Conservation (phyloP, 2,329 filamentous ascomycete species). For the Dothistroma septosporum region DNA sequence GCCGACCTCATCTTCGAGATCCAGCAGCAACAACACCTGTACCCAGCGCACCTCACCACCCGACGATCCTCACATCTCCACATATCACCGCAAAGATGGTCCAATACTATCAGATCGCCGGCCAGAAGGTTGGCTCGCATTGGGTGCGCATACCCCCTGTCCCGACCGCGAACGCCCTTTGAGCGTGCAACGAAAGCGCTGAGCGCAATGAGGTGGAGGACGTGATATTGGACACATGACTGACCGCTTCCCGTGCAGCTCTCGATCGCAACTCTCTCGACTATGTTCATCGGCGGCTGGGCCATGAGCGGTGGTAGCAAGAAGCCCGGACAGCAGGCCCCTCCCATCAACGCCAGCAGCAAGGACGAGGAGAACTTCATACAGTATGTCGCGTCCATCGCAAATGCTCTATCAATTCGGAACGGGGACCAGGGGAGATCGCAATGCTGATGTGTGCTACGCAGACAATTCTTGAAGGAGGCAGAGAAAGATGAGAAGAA, state of each 20-base stretch:
- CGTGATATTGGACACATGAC: neutral
- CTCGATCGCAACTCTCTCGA: conserved; percentile 55
- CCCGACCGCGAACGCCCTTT: conserved; percentile 3
- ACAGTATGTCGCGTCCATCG: conserved; percentile 48
- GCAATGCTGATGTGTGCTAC: conserved; percentile 2
- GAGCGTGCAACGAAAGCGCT: neutral
- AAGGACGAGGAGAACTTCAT: conserved; percentile 67
- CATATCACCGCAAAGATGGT: conserved; percentile 41
- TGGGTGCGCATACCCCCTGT: conserved; percentile 39
- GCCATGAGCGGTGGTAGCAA: conserved; percentile 47
- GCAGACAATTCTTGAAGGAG: conserved; percentile 25
- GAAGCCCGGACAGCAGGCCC: conserved; percentile 45
- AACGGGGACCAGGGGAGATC: neutral
- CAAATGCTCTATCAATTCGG: neutral
- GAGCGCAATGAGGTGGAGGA: neutral
- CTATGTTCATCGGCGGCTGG: conserved; percentile 45
- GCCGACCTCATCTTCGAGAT: neutral
- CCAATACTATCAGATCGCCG: conserved; percentile 49
- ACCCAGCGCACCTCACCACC: conserved; percentile 6
- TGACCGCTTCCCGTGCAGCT: conserved; percentile 43
- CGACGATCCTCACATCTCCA: conserved; percentile 5
- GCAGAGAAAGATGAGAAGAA: conserved; percentile 19
- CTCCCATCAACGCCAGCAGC: conserved; percentile 61
- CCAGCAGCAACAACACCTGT: neutral
- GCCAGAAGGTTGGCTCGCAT: conserved; percentile 53